Evolutionary conservation across 176 grass and related monocot genomes (phyloP).

Genomic region (Puya raimondii): DNA sequence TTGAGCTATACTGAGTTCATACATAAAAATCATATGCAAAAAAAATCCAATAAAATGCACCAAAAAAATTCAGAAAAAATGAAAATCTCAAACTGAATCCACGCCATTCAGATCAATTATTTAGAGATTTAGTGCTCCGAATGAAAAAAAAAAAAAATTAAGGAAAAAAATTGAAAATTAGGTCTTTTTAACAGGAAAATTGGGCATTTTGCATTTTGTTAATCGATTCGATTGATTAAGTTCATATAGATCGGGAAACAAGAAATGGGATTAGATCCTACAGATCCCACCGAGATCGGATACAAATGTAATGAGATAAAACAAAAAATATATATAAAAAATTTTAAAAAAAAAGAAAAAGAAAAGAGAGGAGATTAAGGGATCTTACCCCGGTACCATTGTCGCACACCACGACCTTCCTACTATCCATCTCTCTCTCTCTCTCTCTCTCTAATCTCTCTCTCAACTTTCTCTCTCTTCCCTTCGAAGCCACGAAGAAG

Average conservation of each 20-base stretch:
- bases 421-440: slow-evolving; percentile 44
- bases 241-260: neutral
- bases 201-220: neutral
- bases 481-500: neutral
- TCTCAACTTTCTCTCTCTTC: neutral
- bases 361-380: neutral
- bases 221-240: neutral
- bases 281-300: neutral
- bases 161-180: too few species aligned
- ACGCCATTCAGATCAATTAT: too few species aligned
- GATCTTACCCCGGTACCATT: slow-evolving; percentile 71
- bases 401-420: slow-evolving; percentile 75
- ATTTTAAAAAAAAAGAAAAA: neutral
- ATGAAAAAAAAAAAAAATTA: too few species aligned
- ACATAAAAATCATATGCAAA: too few species aligned
- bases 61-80: too few species aligned
- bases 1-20: too few species aligned
- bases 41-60: too few species aligned
- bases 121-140: too few species aligned
- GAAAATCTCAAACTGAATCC: too few species aligned
- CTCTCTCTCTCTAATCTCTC: neutral
- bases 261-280: slow-evolving; percentile 6
- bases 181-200: neutral
- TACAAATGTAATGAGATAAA: neutral
- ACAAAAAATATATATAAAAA: too few species aligned